Base-by-base conservation (phyloP, 345 rosid genomes). In the Euphorbia lathyris region DNA sequence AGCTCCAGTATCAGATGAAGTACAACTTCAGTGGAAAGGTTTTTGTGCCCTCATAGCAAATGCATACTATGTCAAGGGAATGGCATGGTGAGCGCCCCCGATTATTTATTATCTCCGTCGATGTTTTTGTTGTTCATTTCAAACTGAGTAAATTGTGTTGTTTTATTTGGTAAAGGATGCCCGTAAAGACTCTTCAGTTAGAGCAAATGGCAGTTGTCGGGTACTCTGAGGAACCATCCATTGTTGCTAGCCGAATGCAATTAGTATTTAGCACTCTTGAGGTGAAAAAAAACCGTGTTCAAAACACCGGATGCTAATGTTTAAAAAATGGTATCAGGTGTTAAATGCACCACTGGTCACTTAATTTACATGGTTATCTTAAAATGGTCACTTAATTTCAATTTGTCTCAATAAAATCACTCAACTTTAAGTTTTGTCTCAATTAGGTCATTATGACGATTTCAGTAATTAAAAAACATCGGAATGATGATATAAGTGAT, bases 161-260 rank as follows among this genome's bases (percentile, higher is more conserved):
- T 38, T 38, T 47, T 42, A 65, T 65, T 76, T 30, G 63, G 36
- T 53, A 6, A 80, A 92, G 98, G 98, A 87, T 93, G 60, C 98
- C 97, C 0, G 98, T 91, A 72, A 93, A 91, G 86, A 93, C 96
- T 61, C 97, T 93, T 77, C 96, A 91, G 77, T 67, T 93, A 68
- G 98, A 93, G 80, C 97, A 93, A 76, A 88, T 91, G 98, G 98
- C 97, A 3, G 96, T 86, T 48, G 80, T 76, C 36, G 97, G 96
- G 58, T 63, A 58, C 42, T 82, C 92, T 19, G 98, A 93, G 83
- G 94, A 93, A 78, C 87, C 98, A 3, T 91, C 97, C 0, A 86
- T 93, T 73, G 97, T 93, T 56, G 97, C 97, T 20, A 86, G 94
- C 78, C 74, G 94, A 71, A 93, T 91, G 98, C 80, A 83, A 76